Base-by-base conservation (phyloP, 2,329 filamentous ascomycete species). In the Xylariomycetidae sp. region DNA sequence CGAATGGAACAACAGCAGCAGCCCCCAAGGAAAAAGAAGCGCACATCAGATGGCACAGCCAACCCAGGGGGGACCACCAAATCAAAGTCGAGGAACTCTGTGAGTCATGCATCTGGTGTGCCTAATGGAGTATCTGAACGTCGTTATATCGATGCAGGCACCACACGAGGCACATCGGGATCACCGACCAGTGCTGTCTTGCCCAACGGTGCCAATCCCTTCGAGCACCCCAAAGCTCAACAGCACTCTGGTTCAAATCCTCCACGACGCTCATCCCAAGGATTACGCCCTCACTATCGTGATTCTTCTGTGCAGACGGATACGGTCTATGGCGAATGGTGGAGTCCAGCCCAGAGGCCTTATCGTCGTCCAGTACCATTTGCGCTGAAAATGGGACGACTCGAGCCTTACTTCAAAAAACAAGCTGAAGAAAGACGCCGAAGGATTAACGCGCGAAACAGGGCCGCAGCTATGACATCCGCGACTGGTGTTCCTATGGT, bases 11-110 rank as follows among this genome's bases (percentile, higher is more conserved):
- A 72, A 50, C 71, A 76, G 37, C 63, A 69, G 38, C 63, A 69
- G 38, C 72, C 73, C 2, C 64, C 66, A 0, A 67, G 70, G 18
- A 82, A 82, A 56, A 80, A 81, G 62, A 82, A 82, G 52, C 69
- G 77, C 6, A 57, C 63, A 3, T 80, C 77, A 0, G 77, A 81
- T 43, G 74, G 74, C 5, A 64, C 61, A 4, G 48, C 43, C 1
- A 44, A 40, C 8, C 51, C 53, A 22, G 44, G 19, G 2, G 50
- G 50, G 5, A 57, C 59, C 1, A 53, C 58, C 2, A 70, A 66
- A 36, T 37, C 61, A 2, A 70, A 67, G 36, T 51, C 58, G 6
- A 50, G 49, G 30, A 49, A 41, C 27, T 40, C 43, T 3, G 37
- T 42, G 6, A 46, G 39, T 14, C 45, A 47, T 29, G 30, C 41